Conservation (phyloP, 2,329 filamentous ascomycete genomes). For the Colletotrichum sansevieriae region DNA sequence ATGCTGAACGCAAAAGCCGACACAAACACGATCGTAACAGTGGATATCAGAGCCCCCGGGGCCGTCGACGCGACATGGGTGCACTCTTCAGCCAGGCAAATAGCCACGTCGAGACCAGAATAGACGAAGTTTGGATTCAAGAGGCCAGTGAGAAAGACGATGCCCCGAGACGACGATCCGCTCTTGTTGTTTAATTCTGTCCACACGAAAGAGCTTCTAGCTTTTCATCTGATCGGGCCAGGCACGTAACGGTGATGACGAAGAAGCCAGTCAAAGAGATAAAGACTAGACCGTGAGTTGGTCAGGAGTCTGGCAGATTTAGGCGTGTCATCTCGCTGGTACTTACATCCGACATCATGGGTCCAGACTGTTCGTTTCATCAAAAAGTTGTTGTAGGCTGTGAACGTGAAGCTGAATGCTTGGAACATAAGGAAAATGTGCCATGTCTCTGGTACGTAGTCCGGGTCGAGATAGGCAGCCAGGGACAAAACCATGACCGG, state of each 20-base stretch:
- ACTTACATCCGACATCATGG: constrained; percentile 28
- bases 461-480: constrained; percentile 21
- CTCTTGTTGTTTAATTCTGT: constrained; percentile 48
- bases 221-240: constrained; percentile 41
- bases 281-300: not conserved
- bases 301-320: not conserved
- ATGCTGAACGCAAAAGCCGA: constrained; percentile 50
- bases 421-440: constrained; percentile 29
- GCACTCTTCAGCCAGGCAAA: constrained; percentile 55
- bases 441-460: constrained; percentile 25
- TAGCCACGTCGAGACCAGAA: constrained; percentile 52
- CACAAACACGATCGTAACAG: constrained; percentile 50
- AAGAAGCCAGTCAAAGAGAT: constrained; percentile 44
- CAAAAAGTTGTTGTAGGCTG: constrained; percentile 24
- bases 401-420: constrained; percentile 22
- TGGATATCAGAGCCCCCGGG: constrained; percentile 50
- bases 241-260: constrained; percentile 48
- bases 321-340: not conserved
- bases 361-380: constrained; percentile 32
- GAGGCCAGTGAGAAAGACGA: constrained; percentile 56
- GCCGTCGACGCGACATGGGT: constrained; percentile 48
- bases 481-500: constrained; percentile 27
- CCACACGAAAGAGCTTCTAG: constrained; percentile 47
- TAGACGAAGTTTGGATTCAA: constrained; percentile 54
- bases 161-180: constrained; percentile 47